phyloP scores from a whole-genome alignment of 148 eudicot species.

The Chenopodium berlandieri region DNA sequence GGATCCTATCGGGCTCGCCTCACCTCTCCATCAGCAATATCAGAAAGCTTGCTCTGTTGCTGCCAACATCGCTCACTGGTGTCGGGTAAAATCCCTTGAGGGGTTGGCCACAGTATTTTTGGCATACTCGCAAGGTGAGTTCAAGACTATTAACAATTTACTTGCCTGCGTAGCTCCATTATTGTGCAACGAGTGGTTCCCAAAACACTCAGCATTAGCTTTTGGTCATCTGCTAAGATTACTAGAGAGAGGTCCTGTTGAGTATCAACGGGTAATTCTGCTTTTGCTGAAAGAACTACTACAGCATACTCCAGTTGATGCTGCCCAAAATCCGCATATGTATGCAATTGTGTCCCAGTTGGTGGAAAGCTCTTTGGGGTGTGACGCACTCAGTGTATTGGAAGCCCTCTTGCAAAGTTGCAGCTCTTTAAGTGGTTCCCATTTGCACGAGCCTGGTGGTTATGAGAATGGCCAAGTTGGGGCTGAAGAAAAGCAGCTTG shows the following conservation, averaged over 20 bases:
- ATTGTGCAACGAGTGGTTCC: conserved; percentile 90
- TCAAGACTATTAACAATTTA: conserved; percentile 73
- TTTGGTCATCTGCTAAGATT: conserved; percentile 86
- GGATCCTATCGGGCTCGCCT: conserved; percentile 60
- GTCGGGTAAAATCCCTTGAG: conserved; percentile 76
- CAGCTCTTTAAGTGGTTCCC: conserved; percentile 66
- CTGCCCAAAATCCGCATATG: conserved; percentile 99
- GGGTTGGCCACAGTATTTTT: conserved; percentile 77
- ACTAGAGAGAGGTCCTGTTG: conserved; percentile 87
- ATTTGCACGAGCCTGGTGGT: conserved; percentile 53
- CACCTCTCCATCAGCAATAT: conserved; percentile 67
- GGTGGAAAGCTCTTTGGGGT: conserved; percentile 96
- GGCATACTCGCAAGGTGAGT: conserved; percentile 83
- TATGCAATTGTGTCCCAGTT: conserved; percentile 95
- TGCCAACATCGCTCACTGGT: conserved; percentile 80
- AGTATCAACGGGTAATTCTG: conserved; percentile 87
- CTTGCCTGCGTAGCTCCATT: conserved; percentile 92
- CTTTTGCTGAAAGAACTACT: conserved; percentile 88
- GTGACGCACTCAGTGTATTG: conserved; percentile 93
- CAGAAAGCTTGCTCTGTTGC: conserved; percentile 92
- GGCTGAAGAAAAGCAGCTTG: conserved; percentile 72
- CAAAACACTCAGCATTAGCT: conserved; percentile 90
- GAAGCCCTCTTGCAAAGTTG: conserved; percentile 99
- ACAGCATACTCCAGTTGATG: conserved; percentile 95
- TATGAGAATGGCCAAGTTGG: conserved; percentile 67